These are phyloP conservation scores for Chrysochromulina tobinii DNA, from an alignment of 78 protist species.

Conservation along the genomic window DNA sequence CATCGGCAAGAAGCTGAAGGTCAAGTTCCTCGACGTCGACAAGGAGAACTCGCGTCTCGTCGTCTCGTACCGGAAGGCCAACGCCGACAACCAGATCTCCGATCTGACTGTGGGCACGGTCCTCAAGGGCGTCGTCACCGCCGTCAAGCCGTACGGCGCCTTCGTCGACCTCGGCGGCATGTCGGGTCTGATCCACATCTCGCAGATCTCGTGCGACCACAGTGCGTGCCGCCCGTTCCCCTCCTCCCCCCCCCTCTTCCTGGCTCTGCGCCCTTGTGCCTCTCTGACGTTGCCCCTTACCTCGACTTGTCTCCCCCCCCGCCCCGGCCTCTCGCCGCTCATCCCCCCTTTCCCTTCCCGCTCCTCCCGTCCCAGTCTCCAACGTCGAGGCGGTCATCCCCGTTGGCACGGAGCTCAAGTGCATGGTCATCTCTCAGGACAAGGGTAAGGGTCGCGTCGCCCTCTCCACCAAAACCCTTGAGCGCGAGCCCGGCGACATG, in stretches of 20 bases:
- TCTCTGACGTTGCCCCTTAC: too few species aligned
- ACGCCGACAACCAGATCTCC: not conserved
- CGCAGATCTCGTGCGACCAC: slow-evolving; percentile 27
- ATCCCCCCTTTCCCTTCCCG: too few species aligned
- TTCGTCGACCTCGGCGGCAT: slow-evolving; percentile 2
- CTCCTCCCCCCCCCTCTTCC: too few species aligned
- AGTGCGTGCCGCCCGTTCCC: too few species aligned
- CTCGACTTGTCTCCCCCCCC: too few species aligned
- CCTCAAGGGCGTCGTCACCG: slow-evolving; percentile 16
- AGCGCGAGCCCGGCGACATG: slow-evolving; percentile 12
- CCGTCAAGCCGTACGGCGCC: slow-evolving; percentile 33
- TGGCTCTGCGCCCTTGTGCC: too few species aligned
- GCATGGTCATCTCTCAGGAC: slow-evolving; percentile 35
- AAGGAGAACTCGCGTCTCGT: not conserved
- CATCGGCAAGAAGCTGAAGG: not conserved
- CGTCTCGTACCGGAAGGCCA: not conserved
- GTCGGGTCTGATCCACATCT: slow-evolving; percentile 26
- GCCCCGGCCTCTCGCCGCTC: too few species aligned
- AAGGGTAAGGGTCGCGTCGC: slow-evolving; percentile 12
- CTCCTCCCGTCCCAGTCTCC: not conserved
- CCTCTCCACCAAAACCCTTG: slow-evolving; percentile 31
- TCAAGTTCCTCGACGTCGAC: slow-evolving; percentile 28
- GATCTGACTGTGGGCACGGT: not conserved
- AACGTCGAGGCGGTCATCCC: not conserved
- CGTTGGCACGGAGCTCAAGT: not conserved